phyloP scores from a whole-genome alignment of 2,329 filamentous ascomycete species.

The Sclerotinia sclerotiorum region DNA sequence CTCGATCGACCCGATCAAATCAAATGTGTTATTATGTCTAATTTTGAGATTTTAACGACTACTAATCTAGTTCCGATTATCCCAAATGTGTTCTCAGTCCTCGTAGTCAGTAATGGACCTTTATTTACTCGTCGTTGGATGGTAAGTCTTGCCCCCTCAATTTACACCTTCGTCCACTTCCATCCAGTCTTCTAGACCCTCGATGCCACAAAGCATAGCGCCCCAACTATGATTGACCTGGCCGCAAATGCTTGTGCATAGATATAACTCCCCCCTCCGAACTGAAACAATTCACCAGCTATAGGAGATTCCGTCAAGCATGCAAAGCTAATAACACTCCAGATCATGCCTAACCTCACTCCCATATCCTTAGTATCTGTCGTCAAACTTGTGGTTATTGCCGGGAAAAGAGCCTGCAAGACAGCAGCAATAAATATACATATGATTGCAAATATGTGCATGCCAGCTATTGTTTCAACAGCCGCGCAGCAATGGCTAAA shows the following conservation, averaged over 20 bases:
- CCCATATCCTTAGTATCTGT: neutral
- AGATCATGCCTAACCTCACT: neutral
- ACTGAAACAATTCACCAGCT: neutral
- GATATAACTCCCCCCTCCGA: neutral
- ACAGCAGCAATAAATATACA: slow-evolving; percentile 5
- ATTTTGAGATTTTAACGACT: no score
- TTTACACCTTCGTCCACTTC: neutral
- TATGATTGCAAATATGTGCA: neutral
- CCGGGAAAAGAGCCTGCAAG: neutral
- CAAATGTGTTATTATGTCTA: no score
- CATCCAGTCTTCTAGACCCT: slow-evolving; percentile 2
- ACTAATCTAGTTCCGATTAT: no score
- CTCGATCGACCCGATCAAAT: neutral
- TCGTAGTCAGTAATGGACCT: no score
- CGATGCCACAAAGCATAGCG: neutral
- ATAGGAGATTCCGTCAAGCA: neutral
- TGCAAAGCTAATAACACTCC: neutral
- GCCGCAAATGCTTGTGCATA: neutral
- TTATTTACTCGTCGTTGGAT: neutral
- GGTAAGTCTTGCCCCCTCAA: neutral
- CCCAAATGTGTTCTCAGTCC: neutral
- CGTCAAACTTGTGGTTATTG: neutral
- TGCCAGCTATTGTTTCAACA: neutral
- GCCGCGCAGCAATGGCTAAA: neutral
- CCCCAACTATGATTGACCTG: neutral